Evolutionary conservation across 768 basidiomycete genomes (phyloP).

Genomic region (Termitomyces sp.): DNA sequence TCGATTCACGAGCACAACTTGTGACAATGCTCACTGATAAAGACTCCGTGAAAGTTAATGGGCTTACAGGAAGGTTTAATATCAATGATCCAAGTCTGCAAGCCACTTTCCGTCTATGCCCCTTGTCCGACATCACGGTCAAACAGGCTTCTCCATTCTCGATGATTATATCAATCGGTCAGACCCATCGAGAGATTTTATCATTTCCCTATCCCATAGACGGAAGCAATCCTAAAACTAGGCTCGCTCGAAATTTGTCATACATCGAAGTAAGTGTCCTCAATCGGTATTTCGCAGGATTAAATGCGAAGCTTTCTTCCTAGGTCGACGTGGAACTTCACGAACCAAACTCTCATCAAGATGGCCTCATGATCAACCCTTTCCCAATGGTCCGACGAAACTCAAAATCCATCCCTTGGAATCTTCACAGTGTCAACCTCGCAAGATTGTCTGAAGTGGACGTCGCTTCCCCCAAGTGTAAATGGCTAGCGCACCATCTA

Average conservation of each 20-base stretch:
- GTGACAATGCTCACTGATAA: not conserved
- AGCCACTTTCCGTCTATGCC: constrained; percentile 14
- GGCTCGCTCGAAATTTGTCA: constrained; percentile 50
- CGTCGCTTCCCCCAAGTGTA: constrained; percentile 3
- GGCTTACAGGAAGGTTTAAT: constrained; percentile 18
- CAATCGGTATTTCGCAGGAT: not conserved
- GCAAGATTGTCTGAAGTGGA: constrained; percentile 18
- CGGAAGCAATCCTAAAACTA: constrained; percentile 28
- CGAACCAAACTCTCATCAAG: not conserved
- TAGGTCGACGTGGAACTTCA: constrained; percentile 6
- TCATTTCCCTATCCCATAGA: constrained; percentile 41
- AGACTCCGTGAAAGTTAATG: constrained; percentile 1
- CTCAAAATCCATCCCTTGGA: constrained; percentile 16
- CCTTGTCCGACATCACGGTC: constrained; percentile 11
- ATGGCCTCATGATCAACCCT: constrained; percentile 11
- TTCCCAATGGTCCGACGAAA: constrained; percentile 22
- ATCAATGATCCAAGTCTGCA: constrained; percentile 14
- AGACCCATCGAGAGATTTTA: constrained; percentile 20
- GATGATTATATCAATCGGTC: constrained; percentile 25
- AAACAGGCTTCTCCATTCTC: constrained; percentile 26
- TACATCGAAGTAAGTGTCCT: constrained; percentile 38
- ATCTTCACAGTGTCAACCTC: constrained; percentile 30
- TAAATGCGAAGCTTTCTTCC: not conserved
- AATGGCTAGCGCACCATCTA: constrained; percentile 22
- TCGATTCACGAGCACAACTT: not conserved